These are phyloP conservation scores for Xylaria grammica DNA, from an alignment of 495 filamentous ascomycete genomes.

Conservation along the genomic window DNA sequence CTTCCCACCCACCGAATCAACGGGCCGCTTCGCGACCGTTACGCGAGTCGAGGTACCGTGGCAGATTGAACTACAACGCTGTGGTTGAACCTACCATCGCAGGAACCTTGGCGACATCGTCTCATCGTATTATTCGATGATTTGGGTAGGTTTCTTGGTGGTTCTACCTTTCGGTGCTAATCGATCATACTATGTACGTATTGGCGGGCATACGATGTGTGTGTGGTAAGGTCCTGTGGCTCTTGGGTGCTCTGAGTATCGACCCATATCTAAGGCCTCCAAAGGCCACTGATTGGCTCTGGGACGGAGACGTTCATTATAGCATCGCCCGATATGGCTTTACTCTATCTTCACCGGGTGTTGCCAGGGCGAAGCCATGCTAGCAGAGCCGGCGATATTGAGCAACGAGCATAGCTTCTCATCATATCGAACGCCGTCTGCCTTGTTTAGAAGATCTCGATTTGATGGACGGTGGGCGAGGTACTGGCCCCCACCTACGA, in stretches of 20 bases:
- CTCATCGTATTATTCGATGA: background rate
- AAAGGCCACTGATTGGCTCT: background rate
- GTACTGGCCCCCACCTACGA: constrained; percentile 4
- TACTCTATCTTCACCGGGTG: background rate
- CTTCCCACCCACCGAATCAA: constrained; percentile 6
- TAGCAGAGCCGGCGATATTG: background rate
- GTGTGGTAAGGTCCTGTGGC: background rate
- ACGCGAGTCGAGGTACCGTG: constrained; percentile 14
- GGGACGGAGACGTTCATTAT: background rate
- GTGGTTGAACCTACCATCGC: constrained; percentile 16
- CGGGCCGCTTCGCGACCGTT: constrained; percentile 20
- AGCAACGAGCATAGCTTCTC: background rate
- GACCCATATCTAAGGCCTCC: background rate
- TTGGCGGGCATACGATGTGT: background rate
- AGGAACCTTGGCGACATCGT: constrained; percentile 9
- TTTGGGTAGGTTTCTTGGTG: background rate
- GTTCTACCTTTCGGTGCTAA: background rate
- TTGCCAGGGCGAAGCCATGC: background rate
- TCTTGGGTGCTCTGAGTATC: background rate
- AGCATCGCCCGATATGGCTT: background rate
- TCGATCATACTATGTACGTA: background rate
- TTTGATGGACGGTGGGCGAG: constrained; percentile 1
- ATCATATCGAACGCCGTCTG: background rate
- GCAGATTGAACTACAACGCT: constrained; percentile 17
- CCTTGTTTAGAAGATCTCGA: constrained; percentile 11